phyloP scores from a whole-genome alignment of 352 stramenopile genomes.

The Phytopythium cucurbitacearum region DNA sequence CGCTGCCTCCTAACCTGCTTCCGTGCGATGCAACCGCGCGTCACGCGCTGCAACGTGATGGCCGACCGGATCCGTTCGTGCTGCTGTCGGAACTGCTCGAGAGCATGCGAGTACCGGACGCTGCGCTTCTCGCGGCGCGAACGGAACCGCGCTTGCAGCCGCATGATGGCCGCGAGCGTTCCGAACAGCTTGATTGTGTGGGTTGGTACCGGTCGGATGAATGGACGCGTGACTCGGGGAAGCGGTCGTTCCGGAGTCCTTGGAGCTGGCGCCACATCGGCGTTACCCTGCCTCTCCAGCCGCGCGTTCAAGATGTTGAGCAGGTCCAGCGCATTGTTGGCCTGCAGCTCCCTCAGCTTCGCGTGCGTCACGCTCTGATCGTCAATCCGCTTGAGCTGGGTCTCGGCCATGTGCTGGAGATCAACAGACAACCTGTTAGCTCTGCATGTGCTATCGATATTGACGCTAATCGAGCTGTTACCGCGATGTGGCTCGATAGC shows the following conservation, averaged over 20 bases:
- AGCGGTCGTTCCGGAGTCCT: not conserved
- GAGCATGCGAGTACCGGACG: constrained; percentile 4
- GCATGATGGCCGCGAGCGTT: constrained; percentile 18
- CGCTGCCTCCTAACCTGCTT: constrained; percentile 7
- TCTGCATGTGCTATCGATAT: not conserved
- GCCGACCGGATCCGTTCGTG: constrained; percentile 21
- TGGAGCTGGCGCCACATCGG: not conserved
- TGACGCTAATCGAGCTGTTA: constrained; percentile 3
- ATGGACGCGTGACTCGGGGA: no score
- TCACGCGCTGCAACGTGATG: constrained; percentile 23
- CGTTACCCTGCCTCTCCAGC: constrained; percentile 7
- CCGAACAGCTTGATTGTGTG: constrained; percentile 14
- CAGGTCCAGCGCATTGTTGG: constrained; percentile 45
- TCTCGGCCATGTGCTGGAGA: constrained; percentile 40
- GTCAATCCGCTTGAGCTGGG: constrained; percentile 34
- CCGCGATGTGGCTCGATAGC: constrained; percentile 51
- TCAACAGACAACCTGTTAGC: not conserved
- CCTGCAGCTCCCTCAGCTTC: constrained; percentile 39
- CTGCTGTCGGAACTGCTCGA: constrained; percentile 26
- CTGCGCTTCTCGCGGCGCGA: constrained; percentile 23
- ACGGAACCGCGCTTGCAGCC: constrained; percentile 31
- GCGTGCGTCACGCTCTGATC: constrained; percentile 25
- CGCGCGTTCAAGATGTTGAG: constrained; percentile 54
- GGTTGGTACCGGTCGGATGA: no score
- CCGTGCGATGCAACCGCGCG: constrained; percentile 5